phyloP scores from a whole-genome alignment of 306 rosid species.

The Luffa aegyptiaca region DNA sequence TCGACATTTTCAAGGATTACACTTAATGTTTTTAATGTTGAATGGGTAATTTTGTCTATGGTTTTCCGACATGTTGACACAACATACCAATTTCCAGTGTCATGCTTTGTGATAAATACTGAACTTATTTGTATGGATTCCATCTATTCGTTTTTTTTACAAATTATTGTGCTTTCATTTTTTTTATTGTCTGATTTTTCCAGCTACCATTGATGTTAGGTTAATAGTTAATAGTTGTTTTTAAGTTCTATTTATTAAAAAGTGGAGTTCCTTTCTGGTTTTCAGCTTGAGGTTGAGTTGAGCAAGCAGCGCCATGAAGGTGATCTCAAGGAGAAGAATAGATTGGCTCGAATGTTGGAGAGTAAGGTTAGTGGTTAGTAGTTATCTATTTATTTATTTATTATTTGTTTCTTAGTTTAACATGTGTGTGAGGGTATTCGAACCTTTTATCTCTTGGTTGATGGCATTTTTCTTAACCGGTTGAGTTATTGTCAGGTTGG shows the following conservation, averaged over 20 bases:
- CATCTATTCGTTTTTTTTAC: not conserved
- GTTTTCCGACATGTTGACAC: not conserved
- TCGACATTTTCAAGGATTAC: not conserved
- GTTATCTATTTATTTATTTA: not conserved
- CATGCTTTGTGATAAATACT: not conserved
- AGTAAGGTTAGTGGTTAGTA: conserved; percentile 37
- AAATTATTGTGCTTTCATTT: not conserved
- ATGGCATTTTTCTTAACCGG: no score
- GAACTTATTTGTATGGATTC: not conserved
- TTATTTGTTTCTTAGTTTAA: not conserved
- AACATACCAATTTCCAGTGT: not conserved
- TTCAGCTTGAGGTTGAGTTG: conserved; percentile 73
- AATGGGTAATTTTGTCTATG: not conserved
- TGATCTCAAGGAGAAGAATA: conserved; percentile 76
- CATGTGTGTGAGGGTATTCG: not conserved
- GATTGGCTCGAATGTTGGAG: conserved; percentile 54
- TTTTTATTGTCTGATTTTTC: not conserved
- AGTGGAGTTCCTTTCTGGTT: not conserved
- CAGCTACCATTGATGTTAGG: not conserved
- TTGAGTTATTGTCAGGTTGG: not conserved
- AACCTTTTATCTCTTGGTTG: no score
- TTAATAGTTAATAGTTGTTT: not conserved
- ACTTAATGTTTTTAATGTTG: not conserved
- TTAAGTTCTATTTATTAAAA: not conserved
- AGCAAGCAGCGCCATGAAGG: conserved; percentile 85